These are phyloP conservation scores for Hibiscus syriacus DNA, from an alignment of 345 rosid species.

Conservation along the genomic window DNA sequence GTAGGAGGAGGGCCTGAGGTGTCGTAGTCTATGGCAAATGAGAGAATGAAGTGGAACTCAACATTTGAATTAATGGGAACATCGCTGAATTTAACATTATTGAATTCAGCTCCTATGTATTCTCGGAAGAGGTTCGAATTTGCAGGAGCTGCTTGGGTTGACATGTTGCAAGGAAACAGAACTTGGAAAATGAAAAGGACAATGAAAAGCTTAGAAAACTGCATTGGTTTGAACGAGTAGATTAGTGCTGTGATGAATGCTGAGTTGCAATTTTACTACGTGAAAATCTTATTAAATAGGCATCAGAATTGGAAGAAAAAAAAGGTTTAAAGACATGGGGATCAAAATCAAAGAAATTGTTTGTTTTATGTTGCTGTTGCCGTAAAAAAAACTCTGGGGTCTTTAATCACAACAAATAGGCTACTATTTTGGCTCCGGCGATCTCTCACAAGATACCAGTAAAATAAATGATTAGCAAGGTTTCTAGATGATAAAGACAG, in stretches of 20 bases:
- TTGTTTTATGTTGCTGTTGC: neutral
- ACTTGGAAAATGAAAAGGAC: constrained; percentile 8
- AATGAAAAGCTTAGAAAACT: too few relatives aligned
- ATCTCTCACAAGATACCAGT: too few relatives aligned
- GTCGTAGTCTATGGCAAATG: constrained; percentile 31
- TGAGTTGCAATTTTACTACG: neutral
- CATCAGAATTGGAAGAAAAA: neutral
- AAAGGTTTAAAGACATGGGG: too few relatives aligned
- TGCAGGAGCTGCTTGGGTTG: neutral
- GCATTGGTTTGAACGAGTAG: too few relatives aligned
- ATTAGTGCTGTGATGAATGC: neutral
- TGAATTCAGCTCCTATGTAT: constrained; percentile 27
- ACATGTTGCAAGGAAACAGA: neutral
- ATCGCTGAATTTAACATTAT: constrained; percentile 20
- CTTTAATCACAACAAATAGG: too few relatives aligned
- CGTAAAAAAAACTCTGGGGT: too few relatives aligned
- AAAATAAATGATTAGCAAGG: too few relatives aligned
- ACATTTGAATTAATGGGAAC: constrained; percentile 20
- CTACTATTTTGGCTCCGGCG: too few relatives aligned
- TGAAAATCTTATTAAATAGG: neutral
- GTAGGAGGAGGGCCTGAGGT: constrained; percentile 16
- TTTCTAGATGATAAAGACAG: too few relatives aligned
- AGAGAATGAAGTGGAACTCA: constrained; percentile 29
- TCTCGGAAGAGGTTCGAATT: constrained; percentile 18
- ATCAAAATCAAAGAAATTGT: neutral